These are phyloP conservation scores for Solanum paucissectum DNA, from an alignment of 257 asterid genomes.

Conservation along the genomic window DNA sequence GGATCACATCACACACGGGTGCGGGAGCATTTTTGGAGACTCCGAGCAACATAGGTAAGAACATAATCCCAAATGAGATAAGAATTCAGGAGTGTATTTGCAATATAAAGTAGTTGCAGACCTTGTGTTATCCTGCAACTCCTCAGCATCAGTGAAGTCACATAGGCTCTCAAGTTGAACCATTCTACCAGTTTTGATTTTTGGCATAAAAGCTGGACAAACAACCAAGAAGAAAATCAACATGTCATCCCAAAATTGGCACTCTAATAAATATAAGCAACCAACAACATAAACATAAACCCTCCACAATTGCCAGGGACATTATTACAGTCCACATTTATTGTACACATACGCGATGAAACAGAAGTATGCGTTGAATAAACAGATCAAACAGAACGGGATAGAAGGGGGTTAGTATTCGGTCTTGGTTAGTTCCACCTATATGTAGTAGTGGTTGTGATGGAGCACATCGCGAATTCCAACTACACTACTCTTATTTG, in stretches of 20 bases:
- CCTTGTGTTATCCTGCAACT: constrained; percentile 12
- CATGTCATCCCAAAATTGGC: not conserved
- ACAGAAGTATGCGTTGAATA: not conserved
- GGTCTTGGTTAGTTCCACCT: not conserved
- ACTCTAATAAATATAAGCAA: not conserved
- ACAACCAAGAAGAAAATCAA: not conserved
- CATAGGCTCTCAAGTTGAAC: constrained; percentile 47
- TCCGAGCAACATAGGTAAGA: not conserved
- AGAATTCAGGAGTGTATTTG: not conserved
- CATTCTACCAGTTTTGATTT: constrained; percentile 59
- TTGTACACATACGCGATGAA: not conserved
- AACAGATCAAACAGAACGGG: not conserved
- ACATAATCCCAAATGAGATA: not conserved
- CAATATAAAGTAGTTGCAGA: not conserved
- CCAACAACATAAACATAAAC: not conserved
- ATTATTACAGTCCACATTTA: not conserved
- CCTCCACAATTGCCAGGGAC: not conserved
- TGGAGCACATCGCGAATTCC: not conserved
- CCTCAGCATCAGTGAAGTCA: constrained; percentile 50
- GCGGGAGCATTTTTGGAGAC: not conserved
- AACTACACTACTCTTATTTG: not conserved
- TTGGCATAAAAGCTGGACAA: constrained; percentile 72
- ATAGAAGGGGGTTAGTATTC: not conserved
- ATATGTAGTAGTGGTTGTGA: not conserved
- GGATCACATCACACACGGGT: not conserved